A percentile compares a stretch with the other conserved stretches of the same genome.
phyloP scores from a whole-genome alignment of 2,329 filamentous ascomycete genomes.

The Oidium heveae region DNA sequence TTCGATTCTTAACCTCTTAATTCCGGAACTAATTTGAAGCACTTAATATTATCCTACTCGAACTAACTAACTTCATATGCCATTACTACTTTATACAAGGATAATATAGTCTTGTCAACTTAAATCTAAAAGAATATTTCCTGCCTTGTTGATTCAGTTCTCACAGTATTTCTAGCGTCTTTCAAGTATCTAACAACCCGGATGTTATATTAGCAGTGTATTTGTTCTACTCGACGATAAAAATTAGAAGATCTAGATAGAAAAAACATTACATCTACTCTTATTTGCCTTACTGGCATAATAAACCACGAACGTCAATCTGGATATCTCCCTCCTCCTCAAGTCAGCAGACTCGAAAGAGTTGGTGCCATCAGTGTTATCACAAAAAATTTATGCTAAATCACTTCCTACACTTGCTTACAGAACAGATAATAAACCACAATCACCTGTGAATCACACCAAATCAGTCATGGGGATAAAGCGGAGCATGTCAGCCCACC shows the following conservation, averaged over 20 bases:
- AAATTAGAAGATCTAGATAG: neutral
- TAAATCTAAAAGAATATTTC: constrained; percentile 8
- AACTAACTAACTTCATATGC: constrained; percentile 3
- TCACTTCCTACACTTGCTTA: constrained; percentile 10
- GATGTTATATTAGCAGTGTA: constrained; percentile 2
- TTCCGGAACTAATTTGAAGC: no score
- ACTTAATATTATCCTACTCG: no score
- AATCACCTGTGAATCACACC: constrained; percentile 8
- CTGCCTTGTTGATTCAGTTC: constrained; percentile 5
- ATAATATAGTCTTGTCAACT: constrained; percentile 8
- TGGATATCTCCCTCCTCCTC: constrained; percentile 87
- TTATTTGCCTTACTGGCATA: constrained; percentile 13
- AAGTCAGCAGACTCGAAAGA: constrained; percentile 52
- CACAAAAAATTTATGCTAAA: constrained; percentile 14
- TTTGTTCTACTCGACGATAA: constrained; percentile 2
- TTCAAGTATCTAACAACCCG: constrained; percentile 5
- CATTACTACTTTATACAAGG: constrained; percentile 2
- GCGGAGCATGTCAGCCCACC: constrained; percentile 28
- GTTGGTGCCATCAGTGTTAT: constrained; percentile 31
- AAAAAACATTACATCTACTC: constrained; percentile 1
- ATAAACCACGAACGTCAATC: constrained; percentile 30
- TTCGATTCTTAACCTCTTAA: constrained; percentile 9
- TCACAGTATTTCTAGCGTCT: constrained; percentile 3
- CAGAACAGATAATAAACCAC: constrained; percentile 6
- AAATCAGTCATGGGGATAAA: constrained; percentile 14